Evolutionary conservation across 352 stramenopile genomes (phyloP), one percentile per base, ranked within the genome.

Genomic region (Pythium graminicola): DNA sequence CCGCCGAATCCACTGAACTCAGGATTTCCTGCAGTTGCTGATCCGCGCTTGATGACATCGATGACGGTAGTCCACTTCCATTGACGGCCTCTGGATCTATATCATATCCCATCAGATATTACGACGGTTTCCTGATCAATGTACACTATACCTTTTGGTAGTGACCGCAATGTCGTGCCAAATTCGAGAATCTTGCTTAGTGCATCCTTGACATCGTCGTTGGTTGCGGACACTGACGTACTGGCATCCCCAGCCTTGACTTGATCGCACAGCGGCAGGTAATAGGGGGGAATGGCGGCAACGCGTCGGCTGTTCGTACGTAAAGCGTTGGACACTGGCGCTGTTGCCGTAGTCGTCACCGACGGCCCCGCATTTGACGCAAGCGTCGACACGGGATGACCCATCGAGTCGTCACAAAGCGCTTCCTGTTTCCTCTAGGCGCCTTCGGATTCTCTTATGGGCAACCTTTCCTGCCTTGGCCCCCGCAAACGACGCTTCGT

Each of bases 131-230:
- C 11, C 1, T 22, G 19, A 6, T 26, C 24, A 9, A 10, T 20
- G 4, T 39, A 0, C 19, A 17, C 1, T 2, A 10, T 49, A 54
- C 32, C 78, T 76, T 79, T 80, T 3, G 81, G 78, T 4, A 92
- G 72, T 27, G 54, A 70, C 6, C 70, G 46, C 14, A 92, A 38
- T 14, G 66, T 45, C 1, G 63, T 42, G 8, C 67, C 62, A 53
- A 89, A 92, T 54, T 92, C 81, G 13, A 89, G 64, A 28, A 92
- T 86, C 62, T 84, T 89, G 50, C 59, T 60, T 28, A 83, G 61
- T 2, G 72, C 62, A 26, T 89, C 78, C 31, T 87, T 88, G 41
- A 68, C 51, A 48, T 92, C 78, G 23, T 88, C 73, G 0, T 49
- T 60, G 9, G 57, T 67, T 0, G 57, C 43, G 1, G 69, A 28